Percentiles rank a stretch among this genome's conserved stretches.
Evolutionary conservation across 306 rosid species (phyloP).

Genomic region (Hippophae gyantsensis): DNA sequence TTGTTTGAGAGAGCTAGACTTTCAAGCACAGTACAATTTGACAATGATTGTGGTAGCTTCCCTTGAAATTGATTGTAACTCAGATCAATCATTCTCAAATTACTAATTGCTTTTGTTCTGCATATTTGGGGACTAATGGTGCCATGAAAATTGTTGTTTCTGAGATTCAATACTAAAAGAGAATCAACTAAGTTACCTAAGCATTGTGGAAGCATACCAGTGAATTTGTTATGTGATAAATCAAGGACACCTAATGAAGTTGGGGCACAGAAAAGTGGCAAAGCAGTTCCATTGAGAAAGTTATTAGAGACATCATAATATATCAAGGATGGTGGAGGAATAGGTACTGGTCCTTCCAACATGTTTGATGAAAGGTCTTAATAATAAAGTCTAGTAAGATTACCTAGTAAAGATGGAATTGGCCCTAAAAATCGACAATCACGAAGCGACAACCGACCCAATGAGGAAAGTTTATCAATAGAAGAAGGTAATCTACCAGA

Average conservation of each 20-base stretch:
- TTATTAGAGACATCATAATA: neutral
- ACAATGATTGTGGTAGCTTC: neutral
- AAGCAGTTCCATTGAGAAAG: neutral
- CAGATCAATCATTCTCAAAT: conserved; percentile 4
- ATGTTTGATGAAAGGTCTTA: neutral
- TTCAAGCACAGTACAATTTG: neutral
- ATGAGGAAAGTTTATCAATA: neutral
- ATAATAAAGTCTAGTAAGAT: neutral
- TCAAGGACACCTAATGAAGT: neutral
- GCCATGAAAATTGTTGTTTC: neutral
- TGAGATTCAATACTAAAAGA: neutral
- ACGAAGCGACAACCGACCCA: neutral
- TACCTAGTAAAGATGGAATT: neutral
- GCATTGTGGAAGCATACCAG: neutral
- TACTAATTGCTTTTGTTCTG: neutral
- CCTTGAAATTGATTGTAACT: conserved; percentile 10
- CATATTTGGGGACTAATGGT: neutral
- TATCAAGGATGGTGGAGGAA: neutral
- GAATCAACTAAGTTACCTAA: neutral
- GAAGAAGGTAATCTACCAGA: neutral
- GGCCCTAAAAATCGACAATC: neutral
- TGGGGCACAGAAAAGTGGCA: neutral
- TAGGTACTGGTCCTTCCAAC: neutral
- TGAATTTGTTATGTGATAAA: neutral
- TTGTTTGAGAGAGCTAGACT: conserved; percentile 1